Evolutionary conservation across 163 green algal species (phyloP), one percentile per base, ranked within the genome.

Genomic region (Coccomyxa subellipsoidea): DNA sequence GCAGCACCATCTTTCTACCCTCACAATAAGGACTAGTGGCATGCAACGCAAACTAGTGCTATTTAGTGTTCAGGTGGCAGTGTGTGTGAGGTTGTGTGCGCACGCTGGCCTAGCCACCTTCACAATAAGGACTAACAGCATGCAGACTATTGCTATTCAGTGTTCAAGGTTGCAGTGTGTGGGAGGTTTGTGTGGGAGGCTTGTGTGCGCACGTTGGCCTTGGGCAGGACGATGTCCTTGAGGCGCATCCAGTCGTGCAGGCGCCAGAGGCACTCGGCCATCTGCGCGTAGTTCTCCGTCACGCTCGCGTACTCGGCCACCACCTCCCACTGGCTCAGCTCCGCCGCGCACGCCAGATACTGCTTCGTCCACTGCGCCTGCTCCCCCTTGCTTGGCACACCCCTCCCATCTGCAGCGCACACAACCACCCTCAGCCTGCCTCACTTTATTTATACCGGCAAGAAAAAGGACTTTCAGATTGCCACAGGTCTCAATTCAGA

Each of bases 301-400:
- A 70, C 73, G 39, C 89, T 84, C 10, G 89, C 92, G 69, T 97
- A 98, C 80, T 98, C 94, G 0, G 84, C 77, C 38, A 99, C 82
- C 0, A 91, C 82, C 53, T 98, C 94, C 96, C 96, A 99, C 85
- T 98, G 94, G 84, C 94, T 96, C 59, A 99, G 92, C 86, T 96
- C 88, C 81, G 89, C 88, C 53, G 88, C 91, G 84, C 89, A 96
- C 2, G 82, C 40, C 66, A 98, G 83, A 91, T 96, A 99, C 84
- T 96, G 88, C 78, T 97, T 90, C 66, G 98, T 89, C 96, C 96
- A 99, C 69, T 98, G 84, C 36, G 90, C 89, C 85, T 96, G 87
- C 90, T 99, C 96, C 2, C 91, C 92, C 77, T 90, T 90, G 21
- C 81, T 90, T 2, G 80, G 76, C 40, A 72, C 76, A 7, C 53